Base-by-base conservation (phyloP, 2,329 filamentous ascomycete genomes). In the Ophiostoma montium region DNA sequence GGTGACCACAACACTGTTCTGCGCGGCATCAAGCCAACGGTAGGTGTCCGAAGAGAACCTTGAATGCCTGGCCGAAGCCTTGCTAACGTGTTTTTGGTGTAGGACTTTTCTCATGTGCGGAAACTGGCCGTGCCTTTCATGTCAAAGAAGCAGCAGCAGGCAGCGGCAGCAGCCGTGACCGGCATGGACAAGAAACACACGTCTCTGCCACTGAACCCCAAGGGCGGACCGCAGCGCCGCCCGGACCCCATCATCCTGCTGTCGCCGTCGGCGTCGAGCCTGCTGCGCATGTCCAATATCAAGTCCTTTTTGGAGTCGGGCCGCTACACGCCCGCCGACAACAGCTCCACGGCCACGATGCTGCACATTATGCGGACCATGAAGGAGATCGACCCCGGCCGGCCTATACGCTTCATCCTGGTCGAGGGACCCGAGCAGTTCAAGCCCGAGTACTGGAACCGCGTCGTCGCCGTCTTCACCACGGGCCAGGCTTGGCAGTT, bases 401-500 rank as follows among this genome's bases (percentile, higher is more conserved):
- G 83, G 15, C 82, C 87, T 1, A 79, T 92, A 60, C 86, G 89
- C 43, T 98, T 98, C 70, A 94, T 96, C 61, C 80, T 98, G 35
- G 90, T 96, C 48, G 92, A 98, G 64, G 84, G 82, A 16, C 85
- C 89, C 0, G 83, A 94, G 61, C 84, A 92, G 64, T 98, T 98
- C 75, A 94, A 95, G 64, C 92, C 92, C 0, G 89, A 96, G 62
- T 95, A 96, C 70, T 98, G 92, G 92, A 82, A 82, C 59, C 82
- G 89, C 47, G 84, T 98, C 7, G 92, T 95, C 2, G 92, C 86
- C 12, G 89, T 98, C 50, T 96, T 98, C 68, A 98, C 92, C 0
- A 98, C 92, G 0, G 92, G 92, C 32, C 92, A 98, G 68, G 81
- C 84, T 10, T 98, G 92, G 92, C 92, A 98, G 67, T 98, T 98